phyloP scores from a whole-genome alignment of 1,284 basidiomycete genomes.

The Puccinia horiana region DNA sequence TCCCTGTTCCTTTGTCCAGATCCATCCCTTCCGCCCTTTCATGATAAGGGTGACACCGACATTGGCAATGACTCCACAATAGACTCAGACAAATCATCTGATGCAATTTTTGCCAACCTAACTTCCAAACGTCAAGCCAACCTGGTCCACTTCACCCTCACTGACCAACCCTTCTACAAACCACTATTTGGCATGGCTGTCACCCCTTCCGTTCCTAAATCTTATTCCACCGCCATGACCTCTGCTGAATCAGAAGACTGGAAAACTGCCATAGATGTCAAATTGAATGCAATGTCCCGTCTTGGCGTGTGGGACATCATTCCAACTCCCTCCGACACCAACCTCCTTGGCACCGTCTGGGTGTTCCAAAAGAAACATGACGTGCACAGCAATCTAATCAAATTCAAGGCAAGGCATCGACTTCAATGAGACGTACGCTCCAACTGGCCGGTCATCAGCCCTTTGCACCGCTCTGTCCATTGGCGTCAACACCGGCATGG shows the following conservation, averaged over 20 bases:
- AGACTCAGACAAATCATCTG: no score
- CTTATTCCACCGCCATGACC: neutral
- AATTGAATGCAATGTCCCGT: neutral
- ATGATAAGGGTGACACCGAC: no score
- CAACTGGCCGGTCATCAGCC: constrained; percentile 58
- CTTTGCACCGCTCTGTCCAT: constrained; percentile 59
- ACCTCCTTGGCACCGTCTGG: neutral
- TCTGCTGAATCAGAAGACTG: neutral
- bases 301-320: neutral
- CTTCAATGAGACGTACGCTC: constrained; percentile 61
- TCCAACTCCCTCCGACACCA: neutral
- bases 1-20: neutral
- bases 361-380: neutral
- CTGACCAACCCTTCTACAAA: neutral
- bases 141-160: no score
- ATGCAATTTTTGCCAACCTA: no score
- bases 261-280: neutral
- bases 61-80: no score
- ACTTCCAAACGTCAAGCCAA: no score
- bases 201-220: neutral
- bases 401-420: constrained; percentile 55
- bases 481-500: constrained; percentile 57
- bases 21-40: no score
- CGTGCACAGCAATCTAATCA: neutral
- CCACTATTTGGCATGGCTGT: neutral